Evolutionary conservation across 2,329 filamentous ascomycete genomes (phyloP), one percentile per base, ranked within the genome.

Genomic region (Penicillium vulpinum): DNA sequence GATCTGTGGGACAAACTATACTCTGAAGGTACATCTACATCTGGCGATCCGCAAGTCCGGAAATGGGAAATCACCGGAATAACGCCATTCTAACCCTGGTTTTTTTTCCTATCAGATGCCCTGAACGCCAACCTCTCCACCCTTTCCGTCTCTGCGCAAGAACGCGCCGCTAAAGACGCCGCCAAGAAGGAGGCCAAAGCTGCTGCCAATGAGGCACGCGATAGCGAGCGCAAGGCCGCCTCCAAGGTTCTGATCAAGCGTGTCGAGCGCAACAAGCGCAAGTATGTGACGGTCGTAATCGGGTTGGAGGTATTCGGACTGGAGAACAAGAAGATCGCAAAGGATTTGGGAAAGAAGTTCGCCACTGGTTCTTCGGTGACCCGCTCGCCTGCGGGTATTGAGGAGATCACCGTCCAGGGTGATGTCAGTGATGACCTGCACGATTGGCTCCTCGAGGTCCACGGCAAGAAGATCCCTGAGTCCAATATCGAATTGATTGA

Each of bases 301-400:
- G 94, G 94, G 0, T 81, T 99, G 21, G 94, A 99, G 75, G 87
- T 88, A 0, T 96, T 97, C 70, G 91, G 91, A 0, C 76, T 97
- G 40, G 93, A 97, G 55, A 83, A 97, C 70, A 99, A 99, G 78
- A 97, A 97, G 80, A 82, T 96, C 8, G 88, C 92, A 57, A 97
- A 97, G 81, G 94, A 97, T 70, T 88, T 97, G 66, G 94, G 94
- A 61, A 99, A 97, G 85, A 97, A 97, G 78, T 97, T 99, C 72
- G 94, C 94, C 29, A 97, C 94, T 10, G 94, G 94, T 0, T 89
- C 88, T 16, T 92, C 88, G 43, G 94, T 99, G 43, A 97, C 93
- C 9, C 96, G 97, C 79, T 85, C 89, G 1, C 84, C 91, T 0
- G 87, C 86, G 54, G 91, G 91, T 22, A 90, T 90, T 18, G 94